Evolutionary conservation across 2,329 filamentous ascomycete species (phyloP).

Genomic region (Aureobasidium sp.): DNA sequence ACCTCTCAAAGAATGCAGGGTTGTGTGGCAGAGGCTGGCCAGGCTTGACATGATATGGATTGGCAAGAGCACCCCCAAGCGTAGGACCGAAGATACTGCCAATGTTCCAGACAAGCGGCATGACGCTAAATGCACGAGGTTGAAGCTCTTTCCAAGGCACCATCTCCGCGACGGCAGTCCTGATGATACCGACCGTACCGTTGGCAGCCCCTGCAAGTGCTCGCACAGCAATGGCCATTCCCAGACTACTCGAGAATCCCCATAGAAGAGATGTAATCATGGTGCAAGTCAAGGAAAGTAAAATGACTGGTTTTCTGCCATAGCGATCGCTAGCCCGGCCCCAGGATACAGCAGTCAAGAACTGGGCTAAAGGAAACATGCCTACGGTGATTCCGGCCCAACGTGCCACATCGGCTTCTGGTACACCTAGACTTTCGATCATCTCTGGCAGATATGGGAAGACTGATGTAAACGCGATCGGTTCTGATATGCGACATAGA

Average conservation of each 20-base stretch:
- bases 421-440: conserved; percentile 70
- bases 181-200: conserved; percentile 78
- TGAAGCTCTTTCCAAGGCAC: conserved; percentile 82
- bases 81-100: conserved; percentile 82
- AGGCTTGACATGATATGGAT: conserved; percentile 70
- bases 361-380: conserved; percentile 77
- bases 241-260: conserved; percentile 71
- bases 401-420: conserved; percentile 64
- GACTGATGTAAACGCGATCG: conserved; percentile 84
- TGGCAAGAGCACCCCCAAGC: conserved; percentile 79
- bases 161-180: conserved; percentile 84
- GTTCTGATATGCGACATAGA: conserved; percentile 87
- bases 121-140: conserved; percentile 81
- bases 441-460: conserved; percentile 91
- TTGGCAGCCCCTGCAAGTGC: conserved; percentile 77
- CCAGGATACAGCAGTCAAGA: conserved; percentile 81
- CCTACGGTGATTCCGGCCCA: conserved; percentile 84
- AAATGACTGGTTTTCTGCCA: conserved; percentile 76
- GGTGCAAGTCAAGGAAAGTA: conserved; percentile 66
- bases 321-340: conserved; percentile 70
- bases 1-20: conserved; percentile 63
- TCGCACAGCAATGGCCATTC: conserved; percentile 72
- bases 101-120: conserved; percentile 86
- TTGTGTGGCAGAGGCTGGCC: conserved; percentile 47
- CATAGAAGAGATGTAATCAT: conserved; percentile 77